Conservation (phyloP, 345 rosid genomes). For the Mercurialis annua region DNA sequence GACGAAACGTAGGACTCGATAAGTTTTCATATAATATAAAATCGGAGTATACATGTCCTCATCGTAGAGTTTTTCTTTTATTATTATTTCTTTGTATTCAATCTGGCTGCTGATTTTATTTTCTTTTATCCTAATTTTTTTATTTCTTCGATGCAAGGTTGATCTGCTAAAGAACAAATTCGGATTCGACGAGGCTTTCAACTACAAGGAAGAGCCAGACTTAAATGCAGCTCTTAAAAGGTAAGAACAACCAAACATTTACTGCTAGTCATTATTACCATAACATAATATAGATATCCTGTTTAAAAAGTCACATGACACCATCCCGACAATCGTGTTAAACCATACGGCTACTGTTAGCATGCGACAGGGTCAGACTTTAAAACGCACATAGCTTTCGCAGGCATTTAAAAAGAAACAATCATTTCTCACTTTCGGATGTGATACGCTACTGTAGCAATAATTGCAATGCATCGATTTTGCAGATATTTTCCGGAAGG, state of each 20-base stretch:
- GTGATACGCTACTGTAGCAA: neutral
- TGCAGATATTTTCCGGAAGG: slow-evolving; percentile 54
- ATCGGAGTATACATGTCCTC: too few relatives aligned
- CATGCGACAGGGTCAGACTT: neutral
- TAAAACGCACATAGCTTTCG: neutral
- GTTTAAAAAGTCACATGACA: neutral
- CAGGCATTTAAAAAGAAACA: slow-evolving; percentile 7
- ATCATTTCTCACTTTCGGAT: slow-evolving; percentile 19
- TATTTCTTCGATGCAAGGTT: slow-evolving; percentile 12
- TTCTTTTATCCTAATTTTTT: neutral
- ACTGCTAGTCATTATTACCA: neutral
- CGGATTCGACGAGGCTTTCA: slow-evolving; percentile 23
- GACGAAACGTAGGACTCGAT: too few relatives aligned
- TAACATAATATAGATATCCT: neutral
- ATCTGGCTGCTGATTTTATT: neutral
- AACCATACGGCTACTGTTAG: too few relatives aligned
- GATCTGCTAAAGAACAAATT: slow-evolving; percentile 21
- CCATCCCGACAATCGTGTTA: neutral
- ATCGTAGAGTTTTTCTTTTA: neutral
- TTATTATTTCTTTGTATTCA: neutral
- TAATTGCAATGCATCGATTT: neutral
- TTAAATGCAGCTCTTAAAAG: slow-evolving; percentile 24
- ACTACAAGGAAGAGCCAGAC: slow-evolving; percentile 24
- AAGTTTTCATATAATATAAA: too few relatives aligned
- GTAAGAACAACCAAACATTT: neutral